Evolutionary conservation across 2,329 filamentous ascomycete genomes (phyloP).

Genomic region (Ophiocordyceps camponoti-rufipedis): DNA sequence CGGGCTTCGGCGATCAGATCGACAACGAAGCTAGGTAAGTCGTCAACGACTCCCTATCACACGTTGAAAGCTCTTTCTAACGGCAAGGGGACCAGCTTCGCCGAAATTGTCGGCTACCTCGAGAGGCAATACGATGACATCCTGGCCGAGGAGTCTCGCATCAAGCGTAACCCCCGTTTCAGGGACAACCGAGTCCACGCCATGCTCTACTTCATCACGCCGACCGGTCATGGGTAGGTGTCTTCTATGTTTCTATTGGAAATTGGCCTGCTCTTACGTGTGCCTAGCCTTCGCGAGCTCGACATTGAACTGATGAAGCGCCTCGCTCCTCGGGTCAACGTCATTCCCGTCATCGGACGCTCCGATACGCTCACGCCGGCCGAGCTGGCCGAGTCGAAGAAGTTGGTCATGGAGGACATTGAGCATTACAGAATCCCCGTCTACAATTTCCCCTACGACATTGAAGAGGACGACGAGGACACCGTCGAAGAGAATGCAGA

Average conservation of each 20-base stretch:
- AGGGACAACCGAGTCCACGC: slow-evolving; percentile 97
- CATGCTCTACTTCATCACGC: slow-evolving; percentile 97
- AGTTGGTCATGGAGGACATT: slow-evolving; percentile 99
- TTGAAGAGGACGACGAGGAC: slow-evolving; percentile 98
- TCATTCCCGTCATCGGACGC: slow-evolving; percentile 97
- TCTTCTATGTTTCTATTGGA: not conserved
- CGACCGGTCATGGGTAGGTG: slow-evolving; percentile 76
- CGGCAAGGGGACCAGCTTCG: slow-evolving; percentile 46
- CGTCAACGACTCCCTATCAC: not conserved
- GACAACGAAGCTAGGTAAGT: slow-evolving; percentile 90
- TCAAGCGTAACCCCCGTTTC: slow-evolving; percentile 99
- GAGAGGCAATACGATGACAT: slow-evolving; percentile 99
- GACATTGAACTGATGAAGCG: slow-evolving; percentile 99
- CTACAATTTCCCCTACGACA: slow-evolving; percentile 99
- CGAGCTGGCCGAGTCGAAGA: slow-evolving; percentile 97
- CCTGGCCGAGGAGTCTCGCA: slow-evolving; percentile 95
- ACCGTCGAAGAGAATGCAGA: slow-evolving; percentile 98
- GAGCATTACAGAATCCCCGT: slow-evolving; percentile 99
- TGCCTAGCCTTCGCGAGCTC: slow-evolving; percentile 72
- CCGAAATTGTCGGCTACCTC: slow-evolving; percentile 93
- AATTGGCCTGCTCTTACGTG: not conserved
- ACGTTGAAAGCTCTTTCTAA: not conserved
- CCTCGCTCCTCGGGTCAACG: slow-evolving; percentile 92
- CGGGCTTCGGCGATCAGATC: slow-evolving; percentile 95
- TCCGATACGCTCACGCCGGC: slow-evolving; percentile 92